Percentiles rank a stretch among this genome's conserved stretches.
These are phyloP conservation scores for Leucocoprinus sp. DNA, from an alignment of 768 basidiomycete species.

Conservation along the genomic window DNA sequence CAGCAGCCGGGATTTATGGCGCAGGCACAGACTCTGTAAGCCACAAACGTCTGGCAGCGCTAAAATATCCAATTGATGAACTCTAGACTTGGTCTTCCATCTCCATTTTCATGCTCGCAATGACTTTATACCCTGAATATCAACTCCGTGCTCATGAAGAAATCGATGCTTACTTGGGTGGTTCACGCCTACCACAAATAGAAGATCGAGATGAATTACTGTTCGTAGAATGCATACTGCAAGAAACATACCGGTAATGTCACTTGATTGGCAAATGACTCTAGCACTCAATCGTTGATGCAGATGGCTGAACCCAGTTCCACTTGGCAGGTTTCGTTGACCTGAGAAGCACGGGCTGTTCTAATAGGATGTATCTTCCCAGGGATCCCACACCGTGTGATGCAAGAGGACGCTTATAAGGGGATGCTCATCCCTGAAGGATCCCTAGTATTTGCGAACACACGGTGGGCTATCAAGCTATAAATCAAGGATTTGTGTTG, in stretches of 20 bases:
- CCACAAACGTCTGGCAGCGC: not conserved
- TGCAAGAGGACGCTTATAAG: constrained; percentile 55
- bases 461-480: constrained; percentile 34
- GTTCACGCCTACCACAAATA: constrained; percentile 27
- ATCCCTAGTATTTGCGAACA: constrained; percentile 52
- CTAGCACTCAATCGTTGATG: not conserved
- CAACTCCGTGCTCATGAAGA: constrained; percentile 31
- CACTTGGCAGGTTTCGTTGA: not conserved
- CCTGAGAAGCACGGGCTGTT: not conserved
- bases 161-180: constrained; percentile 30
- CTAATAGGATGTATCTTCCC: not conserved
- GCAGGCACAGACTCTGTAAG: constrained; percentile 6
- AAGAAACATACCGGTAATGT: constrained; percentile 20
- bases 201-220: constrained; percentile 23
- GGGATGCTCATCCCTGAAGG: constrained; percentile 56
- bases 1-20: not conserved
- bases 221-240: constrained; percentile 26
- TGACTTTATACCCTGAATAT: constrained; percentile 29
- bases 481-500: not conserved
- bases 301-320: not conserved
- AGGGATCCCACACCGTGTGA: constrained; percentile 59
- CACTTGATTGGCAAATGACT: not conserved
- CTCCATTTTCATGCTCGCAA: constrained; percentile 28
- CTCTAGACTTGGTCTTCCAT: constrained; percentile 24
- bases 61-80: not conserved